Base-by-base conservation (phyloP, 2,329 filamentous ascomycete genomes). In the Lachnellula suecica region DNA sequence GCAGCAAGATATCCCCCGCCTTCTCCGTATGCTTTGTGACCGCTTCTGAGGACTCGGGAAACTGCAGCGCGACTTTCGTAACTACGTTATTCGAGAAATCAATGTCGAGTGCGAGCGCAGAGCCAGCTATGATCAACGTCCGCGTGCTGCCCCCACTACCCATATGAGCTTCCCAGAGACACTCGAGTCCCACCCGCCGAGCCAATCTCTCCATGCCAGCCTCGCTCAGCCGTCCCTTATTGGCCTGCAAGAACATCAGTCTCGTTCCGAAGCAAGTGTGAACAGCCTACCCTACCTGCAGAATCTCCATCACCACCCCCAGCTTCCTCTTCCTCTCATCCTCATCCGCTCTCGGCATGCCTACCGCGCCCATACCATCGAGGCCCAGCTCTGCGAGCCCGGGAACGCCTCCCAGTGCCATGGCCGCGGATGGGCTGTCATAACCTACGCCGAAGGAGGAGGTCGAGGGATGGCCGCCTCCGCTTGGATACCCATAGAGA, bases 171-270 rank as follows among this genome's bases (percentile, higher is more conserved):
- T 87, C 83, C 72, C 81, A 84, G 11, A 86, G 70, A 51, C 76
- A 78, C 55, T 87, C 84, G 35, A 88, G 72, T n/a, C 86, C 87
- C 49, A 86, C 77, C 49, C 82, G 77, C 61, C 82, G 80, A 8
- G 84, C 86, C 25, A 93, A 72, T 49, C 87, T 78, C 67, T 88
- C 84, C n/a, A 94, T 75, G 2, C 87, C 87, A 25, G 87, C 83
- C 63, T 89, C 86, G 60, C 87, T 89, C 34, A 93, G 83, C 37
- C 84, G 73, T 4, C 87, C 87, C 57, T 82, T 81, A 60, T 69
- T 68, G 11, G 57, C 59, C 59, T 71, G 42, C 7, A 25, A 34
- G 35, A 2, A 41, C 20, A 51, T 53, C 35, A 58, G 52, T 63
- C 67, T 52, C 69, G 64, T 49, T 61, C 19, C 22, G 10, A 22